Base-by-base conservation (phyloP, 2,329 filamentous ascomycete genomes). In the Colletotrichum salicis region DNA sequence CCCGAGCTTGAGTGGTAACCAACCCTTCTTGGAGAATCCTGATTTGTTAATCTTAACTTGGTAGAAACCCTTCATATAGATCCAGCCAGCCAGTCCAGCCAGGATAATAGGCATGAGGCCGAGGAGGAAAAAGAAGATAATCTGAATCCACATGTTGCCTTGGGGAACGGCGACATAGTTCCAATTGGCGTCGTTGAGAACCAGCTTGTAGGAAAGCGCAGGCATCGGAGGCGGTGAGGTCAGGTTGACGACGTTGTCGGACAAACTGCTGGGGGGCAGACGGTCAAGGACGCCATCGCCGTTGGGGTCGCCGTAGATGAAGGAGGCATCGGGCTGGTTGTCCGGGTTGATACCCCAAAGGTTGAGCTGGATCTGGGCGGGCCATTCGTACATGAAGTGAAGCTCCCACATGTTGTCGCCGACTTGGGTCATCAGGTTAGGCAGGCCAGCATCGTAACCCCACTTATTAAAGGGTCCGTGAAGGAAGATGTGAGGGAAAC, bases 331-430 rank as follows among this genome's bases (percentile, higher is more conserved):
- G 0, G 90, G 90, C 74, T 87, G 81, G 24, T 89, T 89, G 78
- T 91, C 86, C 0, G 87, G 86, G 75, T 92, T 90, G 77, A 92
- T 89, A 63, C 90, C 91, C 90, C 91, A 92, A 5, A 91, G 84
- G 74, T 92, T 92, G 70, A 92, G 80, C 76, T 92, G 90, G 67
- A 89, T 86, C 59, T 86, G 81, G 3, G 87, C 86, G 6, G 90
- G 90, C 86, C 89, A 92, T 76, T 92, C 90, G 4, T 86, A 83
- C 85, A 91, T 87, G 71, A 91, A 89, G 73, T 89, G 84, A 75
- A 87, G 88, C 24, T 84, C 81, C 91, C 91, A 92, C 3, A 81
- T 79, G 19, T 84, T 83, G 63, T 89, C 83, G 24, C 80, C 78
- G 6, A 82, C 81, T 56, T 88, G 69, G 35, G 33, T 56, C 69